Evolutionary conservation across 805 yeast genomes (phyloP).

Genomic region (Cyberlindnera suaveolens): DNA sequence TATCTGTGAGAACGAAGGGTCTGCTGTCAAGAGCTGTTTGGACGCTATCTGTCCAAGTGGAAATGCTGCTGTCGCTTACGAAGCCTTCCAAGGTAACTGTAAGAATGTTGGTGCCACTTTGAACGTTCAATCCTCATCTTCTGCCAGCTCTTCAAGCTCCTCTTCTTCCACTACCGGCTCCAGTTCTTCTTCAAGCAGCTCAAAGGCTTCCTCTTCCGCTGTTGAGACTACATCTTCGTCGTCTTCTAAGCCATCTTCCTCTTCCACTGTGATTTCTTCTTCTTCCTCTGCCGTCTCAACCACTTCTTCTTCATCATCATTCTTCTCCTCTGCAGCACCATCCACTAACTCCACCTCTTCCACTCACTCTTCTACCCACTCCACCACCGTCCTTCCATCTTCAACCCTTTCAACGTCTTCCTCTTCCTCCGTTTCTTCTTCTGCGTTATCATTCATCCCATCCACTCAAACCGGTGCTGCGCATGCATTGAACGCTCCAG

Average conservation of each 20-base stretch:
- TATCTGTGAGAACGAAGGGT: conserved; percentile 54
- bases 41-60: conserved; percentile 62
- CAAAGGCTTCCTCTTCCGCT: conserved; percentile 11
- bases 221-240: conserved; percentile 6
- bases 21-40: conserved; percentile 56
- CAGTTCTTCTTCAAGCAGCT: conserved; percentile 15
- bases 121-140: conserved; percentile 25
- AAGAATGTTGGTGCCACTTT: conserved; percentile 36
- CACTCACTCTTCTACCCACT: conserved; percentile 5
- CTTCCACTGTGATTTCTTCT: conserved; percentile 2
- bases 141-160: conserved; percentile 21
- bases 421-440: conserved; percentile 19
- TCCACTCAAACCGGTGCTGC: conserved; percentile 23
- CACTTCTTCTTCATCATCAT: conserved; percentile 9
- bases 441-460: conserved; percentile 10
- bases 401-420: conserved; percentile 14
- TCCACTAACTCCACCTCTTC: conserved; percentile 5
- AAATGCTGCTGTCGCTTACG: conserved; percentile 49
- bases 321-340: conserved; percentile 1
- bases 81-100: conserved; percentile 53
- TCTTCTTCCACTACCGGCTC: conserved; percentile 20
- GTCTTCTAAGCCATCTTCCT: conserved; percentile 1
- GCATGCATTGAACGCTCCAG: conserved; percentile 31
- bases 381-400: conserved; percentile 5
- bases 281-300: conserved; percentile 15